These are phyloP conservation scores for Wilhelminamyces savonicus DNA, from an alignment of 805 yeast genomes.

Conservation along the genomic window DNA sequence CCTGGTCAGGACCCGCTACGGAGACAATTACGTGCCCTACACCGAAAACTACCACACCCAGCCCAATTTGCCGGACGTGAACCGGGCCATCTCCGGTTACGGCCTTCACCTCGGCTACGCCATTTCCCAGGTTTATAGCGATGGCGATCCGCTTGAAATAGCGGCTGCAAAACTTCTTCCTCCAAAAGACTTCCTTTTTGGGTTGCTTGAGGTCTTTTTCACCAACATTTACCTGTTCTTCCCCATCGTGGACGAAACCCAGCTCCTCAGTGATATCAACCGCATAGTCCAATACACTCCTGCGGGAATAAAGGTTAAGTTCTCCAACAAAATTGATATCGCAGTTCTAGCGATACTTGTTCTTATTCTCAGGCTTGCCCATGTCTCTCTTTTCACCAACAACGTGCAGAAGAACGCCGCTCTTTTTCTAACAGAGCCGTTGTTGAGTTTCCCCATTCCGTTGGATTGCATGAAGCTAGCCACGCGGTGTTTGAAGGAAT, in stretches of 20 bases:
- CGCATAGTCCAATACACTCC: slow-evolving; percentile 4
- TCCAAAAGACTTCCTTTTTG: slow-evolving; percentile 1
- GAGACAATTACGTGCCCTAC: no score
- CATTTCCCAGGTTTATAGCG: slow-evolving; percentile 3
- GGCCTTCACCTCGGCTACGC: slow-evolving; percentile 8
- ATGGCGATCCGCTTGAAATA: slow-evolving; percentile 4
- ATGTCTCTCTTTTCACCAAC: slow-evolving; percentile 10
- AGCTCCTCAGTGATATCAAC: slow-evolving; percentile 3
- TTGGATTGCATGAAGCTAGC: slow-evolving; percentile 10
- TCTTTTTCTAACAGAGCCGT: slow-evolving; percentile 2
- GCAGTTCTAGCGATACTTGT: slow-evolving; percentile 8
- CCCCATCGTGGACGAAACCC: slow-evolving; percentile 10
- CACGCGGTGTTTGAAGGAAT: slow-evolving; percentile 6
- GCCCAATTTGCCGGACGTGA: no score
- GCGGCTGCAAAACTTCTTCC: slow-evolving; percentile 8
- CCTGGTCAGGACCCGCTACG: no score
- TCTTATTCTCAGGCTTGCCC: slow-evolving; percentile 10
- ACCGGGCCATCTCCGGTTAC: slow-evolving; percentile 4
- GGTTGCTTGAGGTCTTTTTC: slow-evolving; percentile 8
- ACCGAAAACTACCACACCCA: no score
- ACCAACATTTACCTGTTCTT: slow-evolving; percentile 9
- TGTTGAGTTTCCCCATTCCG: slow-evolving; percentile 9
- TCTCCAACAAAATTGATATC: slow-evolving; percentile 8
- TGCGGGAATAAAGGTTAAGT: slow-evolving; percentile 3
- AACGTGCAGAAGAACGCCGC: slow-evolving; percentile 6